phyloP scores from a whole-genome alignment of 2,329 filamentous ascomycete genomes.

The Dactylellina haptotyla region DNA sequence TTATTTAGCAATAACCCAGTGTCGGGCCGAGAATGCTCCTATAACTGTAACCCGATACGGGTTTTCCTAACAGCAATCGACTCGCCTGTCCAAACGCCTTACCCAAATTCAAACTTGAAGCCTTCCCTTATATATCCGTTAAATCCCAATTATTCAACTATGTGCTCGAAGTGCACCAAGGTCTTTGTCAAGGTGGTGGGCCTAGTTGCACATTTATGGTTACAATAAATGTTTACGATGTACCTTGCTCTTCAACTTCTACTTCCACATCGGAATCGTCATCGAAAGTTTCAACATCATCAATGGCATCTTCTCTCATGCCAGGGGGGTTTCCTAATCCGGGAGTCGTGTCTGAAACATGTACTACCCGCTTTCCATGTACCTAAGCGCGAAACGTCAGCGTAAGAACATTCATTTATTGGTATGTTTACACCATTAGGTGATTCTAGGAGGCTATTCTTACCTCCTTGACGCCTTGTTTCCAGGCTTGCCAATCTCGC shows the following conservation, averaged over 20 bases:
- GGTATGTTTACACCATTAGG: constrained; percentile 1
- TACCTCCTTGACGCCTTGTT: constrained; percentile 71
- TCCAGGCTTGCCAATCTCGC: constrained; percentile 86
- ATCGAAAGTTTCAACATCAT: constrained; percentile 89
- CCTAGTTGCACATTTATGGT: too few relatives aligned
- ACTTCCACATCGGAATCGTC: constrained; percentile 68
- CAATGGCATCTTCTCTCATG: constrained; percentile 78
- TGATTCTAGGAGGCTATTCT: not conserved
- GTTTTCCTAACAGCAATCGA: constrained; percentile 13
- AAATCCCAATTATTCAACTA: too few relatives aligned
- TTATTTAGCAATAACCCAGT: too few relatives aligned
- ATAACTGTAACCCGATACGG: too few relatives aligned
- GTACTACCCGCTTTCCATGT: constrained; percentile 84
- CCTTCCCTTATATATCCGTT: too few relatives aligned
- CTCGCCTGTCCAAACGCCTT: constrained; percentile 32
- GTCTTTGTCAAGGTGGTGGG: too few relatives aligned
- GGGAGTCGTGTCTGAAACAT: constrained; percentile 78
- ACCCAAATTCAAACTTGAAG: constrained; percentile 6
- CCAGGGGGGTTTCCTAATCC: constrained; percentile 64
- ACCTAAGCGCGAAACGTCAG: constrained; percentile 64
- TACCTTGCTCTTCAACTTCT: constrained; percentile 59
- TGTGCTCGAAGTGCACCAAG: too few relatives aligned
- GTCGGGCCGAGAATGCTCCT: too few relatives aligned
- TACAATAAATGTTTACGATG: constrained; percentile 22
- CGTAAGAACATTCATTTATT: not conserved